Base-by-base conservation (phyloP, 805 yeast species). In the Sugiyamaella qingdaonensis region DNA sequence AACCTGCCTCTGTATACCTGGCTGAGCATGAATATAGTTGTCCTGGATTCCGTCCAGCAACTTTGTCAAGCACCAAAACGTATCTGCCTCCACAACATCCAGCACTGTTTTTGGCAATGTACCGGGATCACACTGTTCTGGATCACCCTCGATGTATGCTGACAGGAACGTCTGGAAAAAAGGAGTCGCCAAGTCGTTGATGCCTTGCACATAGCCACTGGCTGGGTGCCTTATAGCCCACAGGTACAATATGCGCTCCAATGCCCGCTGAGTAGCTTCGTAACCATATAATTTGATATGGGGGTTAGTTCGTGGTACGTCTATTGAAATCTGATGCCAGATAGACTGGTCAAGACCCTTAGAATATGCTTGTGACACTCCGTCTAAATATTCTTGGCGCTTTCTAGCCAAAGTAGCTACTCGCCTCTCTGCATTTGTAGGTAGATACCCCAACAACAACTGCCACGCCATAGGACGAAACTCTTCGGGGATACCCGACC, bases 181-280 rank as follows among this genome's bases (percentile, higher is more conserved):
- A 2, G 99, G 98, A 1, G 97, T 92, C 13, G 84, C 88, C 48
- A 92, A 75, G 70, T 92, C 99, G 68, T 92, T 92, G 49, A 92
- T 92, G 27, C 99, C 99, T 72, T 92, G 99, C 18, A 92, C 99
- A 68, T 92, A 92, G 13, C 99, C 99, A 64, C 94, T 84, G 5
- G 98, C 97, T 1, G 99, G 98, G 66, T 94, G 98, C 60, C 98
- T 78, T 24, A 92, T 83, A 0, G 98, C 95, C 99, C 99, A 92
- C 33, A 92, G 73, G 64, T 90, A 92, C 51, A 92, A 72, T 9
- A 94, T 82, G 59, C 86, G 81, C 61, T 91, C 90, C 54, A 92
- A 73, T 13, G 95, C 81, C 52, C 82, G 73, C 61, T 92, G 98
- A 0, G 94, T 88, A 2, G 83, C 73, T 18, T 78, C 78, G 60